Conservation (phyloP, 768 basidiomycete genomes). For the Chlorophyllum brunneum region DNA sequence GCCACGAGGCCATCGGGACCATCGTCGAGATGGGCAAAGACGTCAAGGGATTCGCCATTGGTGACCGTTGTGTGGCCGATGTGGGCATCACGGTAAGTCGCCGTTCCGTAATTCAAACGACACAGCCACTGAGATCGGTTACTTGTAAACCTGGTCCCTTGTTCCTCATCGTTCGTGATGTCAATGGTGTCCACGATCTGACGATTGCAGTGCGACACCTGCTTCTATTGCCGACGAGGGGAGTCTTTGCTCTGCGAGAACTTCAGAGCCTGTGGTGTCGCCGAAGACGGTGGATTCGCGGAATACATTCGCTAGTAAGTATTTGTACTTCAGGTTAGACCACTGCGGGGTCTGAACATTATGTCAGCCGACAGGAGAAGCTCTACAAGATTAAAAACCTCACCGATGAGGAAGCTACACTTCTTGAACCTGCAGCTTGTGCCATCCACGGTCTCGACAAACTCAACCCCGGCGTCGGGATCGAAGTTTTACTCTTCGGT, state of each 20-base stretch:
- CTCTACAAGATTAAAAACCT: constrained; percentile 87
- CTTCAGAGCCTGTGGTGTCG: constrained; percentile 79
- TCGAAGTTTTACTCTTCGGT: constrained; percentile 81
- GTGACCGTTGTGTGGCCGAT: constrained; percentile 85
- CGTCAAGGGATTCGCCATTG: constrained; percentile 69
- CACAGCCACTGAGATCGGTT: constrained; percentile 15
- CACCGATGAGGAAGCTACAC: constrained; percentile 81
- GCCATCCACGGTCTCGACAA: constrained; percentile 92
- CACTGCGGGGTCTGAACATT: background rate
- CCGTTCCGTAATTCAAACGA: constrained; percentile 26
- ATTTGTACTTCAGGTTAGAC: constrained; percentile 4
- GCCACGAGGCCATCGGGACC: constrained; percentile 56
- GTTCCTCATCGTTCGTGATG: constrained; percentile 2
- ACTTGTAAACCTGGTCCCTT: constrained; percentile 3
- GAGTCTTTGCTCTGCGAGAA: constrained; percentile 79
- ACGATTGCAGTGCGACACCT: constrained; percentile 82
- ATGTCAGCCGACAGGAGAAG: constrained; percentile 50
- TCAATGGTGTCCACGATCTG: constrained; percentile 2
- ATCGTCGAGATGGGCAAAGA: constrained; percentile 76
- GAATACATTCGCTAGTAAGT: constrained; percentile 84
- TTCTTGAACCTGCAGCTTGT: constrained; percentile 88
- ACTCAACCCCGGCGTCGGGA: constrained; percentile 74
- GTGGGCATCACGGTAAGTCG: constrained; percentile 54
- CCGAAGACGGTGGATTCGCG: constrained; percentile 81
- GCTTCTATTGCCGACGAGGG: constrained; percentile 89